A percentile compares a stretch with the other conserved stretches of the same genome.
These are phyloP conservation scores for Vitellaria paradoxa DNA, from an alignment of 179 eudicot species.

Conservation along the genomic window DNA sequence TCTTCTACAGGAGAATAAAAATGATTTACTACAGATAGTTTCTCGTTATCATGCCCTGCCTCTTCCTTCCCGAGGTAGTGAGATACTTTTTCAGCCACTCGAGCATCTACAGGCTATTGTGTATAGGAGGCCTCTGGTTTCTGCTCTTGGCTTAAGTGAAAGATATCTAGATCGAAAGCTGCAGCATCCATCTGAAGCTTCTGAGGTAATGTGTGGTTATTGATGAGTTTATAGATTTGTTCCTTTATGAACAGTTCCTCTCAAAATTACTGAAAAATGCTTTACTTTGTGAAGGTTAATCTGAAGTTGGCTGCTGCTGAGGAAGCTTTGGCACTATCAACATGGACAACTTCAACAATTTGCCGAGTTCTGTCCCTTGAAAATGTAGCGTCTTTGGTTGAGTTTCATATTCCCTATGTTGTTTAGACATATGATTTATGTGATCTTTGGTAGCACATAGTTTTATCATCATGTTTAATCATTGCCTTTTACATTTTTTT, in stretches of 20 bases:
- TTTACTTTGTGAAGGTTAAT: slow-evolving; percentile 47
- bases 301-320: slow-evolving; percentile 81
- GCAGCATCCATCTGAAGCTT: slow-evolving; percentile 32
- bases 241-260: neutral
- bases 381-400: slow-evolving; percentile 41
- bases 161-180: slow-evolving; percentile 31
- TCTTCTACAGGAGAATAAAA: slow-evolving; percentile 66
- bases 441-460: no score
- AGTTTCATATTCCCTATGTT: no score
- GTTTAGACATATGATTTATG: no score
- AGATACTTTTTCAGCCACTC: slow-evolving; percentile 76
- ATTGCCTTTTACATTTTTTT: no score
- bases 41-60: slow-evolving; percentile 62
- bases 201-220: slow-evolving; percentile 48
- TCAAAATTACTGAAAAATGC: neutral
- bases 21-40: slow-evolving; percentile 76
- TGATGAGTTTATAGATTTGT: neutral
- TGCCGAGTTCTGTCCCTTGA: slow-evolving; percentile 93
- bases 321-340: slow-evolving; percentile 86
- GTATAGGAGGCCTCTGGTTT: slow-evolving; percentile 58
- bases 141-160: slow-evolving; percentile 54
- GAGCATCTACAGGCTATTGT: slow-evolving; percentile 82
- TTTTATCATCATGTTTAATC: no score
- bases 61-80: slow-evolving; percentile 70
- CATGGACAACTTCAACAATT: slow-evolving; percentile 86